Evolutionary conservation across 495 filamentous ascomycete species (phyloP).

Genomic region (Terfezia claveryi): DNA sequence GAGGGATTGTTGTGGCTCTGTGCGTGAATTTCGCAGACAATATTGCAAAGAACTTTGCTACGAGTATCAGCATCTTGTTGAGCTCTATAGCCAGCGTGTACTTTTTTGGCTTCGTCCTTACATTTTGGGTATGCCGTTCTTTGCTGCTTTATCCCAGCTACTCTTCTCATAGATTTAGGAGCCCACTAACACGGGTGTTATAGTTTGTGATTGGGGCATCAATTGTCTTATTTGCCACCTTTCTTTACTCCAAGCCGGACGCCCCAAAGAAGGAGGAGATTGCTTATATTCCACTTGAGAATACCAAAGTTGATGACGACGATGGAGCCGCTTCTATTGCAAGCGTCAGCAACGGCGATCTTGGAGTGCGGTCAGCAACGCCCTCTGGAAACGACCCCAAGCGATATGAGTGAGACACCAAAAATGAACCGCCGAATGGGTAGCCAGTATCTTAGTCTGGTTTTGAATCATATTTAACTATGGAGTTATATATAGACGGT

Average conservation of each 20-base stretch:
- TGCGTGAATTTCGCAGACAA: conserved; percentile 75
- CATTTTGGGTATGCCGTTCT: conserved; percentile 17
- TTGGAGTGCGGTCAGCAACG: too few species aligned
- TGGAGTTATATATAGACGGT: too few species aligned
- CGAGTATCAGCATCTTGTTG: conserved; percentile 68
- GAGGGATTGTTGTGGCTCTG: conserved; percentile 62
- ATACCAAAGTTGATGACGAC: conserved; percentile 5
- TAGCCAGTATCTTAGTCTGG: too few species aligned
- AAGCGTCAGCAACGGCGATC: too few species aligned
- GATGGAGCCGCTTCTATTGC: background rate
- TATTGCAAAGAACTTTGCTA: conserved; percentile 78
- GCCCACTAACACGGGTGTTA: background rate
- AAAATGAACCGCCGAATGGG: too few species aligned
- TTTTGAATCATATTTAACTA: too few species aligned
- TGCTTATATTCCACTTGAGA: conserved; percentile 13
- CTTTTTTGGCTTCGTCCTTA: conserved; percentile 62
- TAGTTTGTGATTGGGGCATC: conserved; percentile 66
- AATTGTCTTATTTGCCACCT: conserved; percentile 58
- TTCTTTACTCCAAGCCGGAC: conserved; percentile 49
- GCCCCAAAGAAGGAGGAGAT: background rate
- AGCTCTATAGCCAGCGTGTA: conserved; percentile 65
- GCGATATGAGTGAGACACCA: too few species aligned
- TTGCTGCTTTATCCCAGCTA: too few species aligned
- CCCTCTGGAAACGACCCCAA: too few species aligned
- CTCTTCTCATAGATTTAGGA: too few species aligned